A percentile compares a stretch with the other conserved stretches of the same genome.
Conservation (phyloP, 2,329 filamentous ascomycete genomes). For the Ambrosiella beaveri region DNA sequence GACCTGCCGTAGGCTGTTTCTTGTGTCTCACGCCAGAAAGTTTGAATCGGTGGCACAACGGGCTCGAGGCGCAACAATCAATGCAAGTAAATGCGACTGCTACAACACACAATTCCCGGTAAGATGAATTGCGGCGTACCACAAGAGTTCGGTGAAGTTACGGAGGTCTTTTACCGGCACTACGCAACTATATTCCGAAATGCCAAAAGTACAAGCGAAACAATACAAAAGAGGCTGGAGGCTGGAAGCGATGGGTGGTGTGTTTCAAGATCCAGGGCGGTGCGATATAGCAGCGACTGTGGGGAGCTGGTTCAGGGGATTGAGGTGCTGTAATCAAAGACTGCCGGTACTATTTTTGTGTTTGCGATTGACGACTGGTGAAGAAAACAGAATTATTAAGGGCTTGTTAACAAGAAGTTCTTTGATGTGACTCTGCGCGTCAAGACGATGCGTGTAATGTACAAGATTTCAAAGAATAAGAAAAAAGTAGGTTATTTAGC, state of each 20-base stretch:
- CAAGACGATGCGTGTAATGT: too few species aligned
- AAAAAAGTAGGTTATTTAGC: too few species aligned
- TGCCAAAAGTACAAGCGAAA: neutral
- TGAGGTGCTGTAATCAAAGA: too few species aligned
- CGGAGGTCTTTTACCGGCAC: neutral
- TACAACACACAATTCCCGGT: neutral
- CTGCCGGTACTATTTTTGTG: too few species aligned
- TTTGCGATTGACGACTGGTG: too few species aligned
- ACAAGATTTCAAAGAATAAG: too few species aligned
- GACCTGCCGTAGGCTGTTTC: neutral
- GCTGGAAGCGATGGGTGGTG: neutral
- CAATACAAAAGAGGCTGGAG: neutral
- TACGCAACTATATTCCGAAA: neutral
- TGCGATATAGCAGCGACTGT: neutral
- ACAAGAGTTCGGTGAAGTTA: too few species aligned
- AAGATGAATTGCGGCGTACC: too few species aligned
- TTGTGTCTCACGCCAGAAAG: neutral
- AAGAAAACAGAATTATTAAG: too few species aligned
- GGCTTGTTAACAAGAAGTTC: too few species aligned
- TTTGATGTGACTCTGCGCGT: too few species aligned
- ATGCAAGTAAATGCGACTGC: slow-evolving; percentile 1
- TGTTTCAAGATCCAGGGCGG: neutral
- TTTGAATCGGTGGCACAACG: neutral
- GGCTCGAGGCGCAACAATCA: neutral
- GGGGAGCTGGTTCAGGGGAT: too few species aligned